A percentile compares a stretch with the other conserved stretches of the same genome.
Evolutionary conservation across 2,329 filamentous ascomycete species (phyloP).

Genomic region (Paraconiothyrium sp.): DNA sequence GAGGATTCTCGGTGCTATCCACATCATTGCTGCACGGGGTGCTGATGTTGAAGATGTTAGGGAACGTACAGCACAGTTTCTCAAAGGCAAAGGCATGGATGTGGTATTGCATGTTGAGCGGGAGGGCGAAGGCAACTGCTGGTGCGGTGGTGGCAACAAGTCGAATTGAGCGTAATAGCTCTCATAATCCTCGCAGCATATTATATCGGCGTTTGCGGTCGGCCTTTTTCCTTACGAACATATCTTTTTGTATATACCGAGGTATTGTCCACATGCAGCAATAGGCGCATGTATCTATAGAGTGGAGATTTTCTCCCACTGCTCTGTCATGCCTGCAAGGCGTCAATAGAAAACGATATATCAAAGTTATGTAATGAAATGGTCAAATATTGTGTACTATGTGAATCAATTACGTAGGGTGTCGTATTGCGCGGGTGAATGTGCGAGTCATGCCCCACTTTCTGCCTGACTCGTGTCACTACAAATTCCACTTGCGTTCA

Average conservation of each 20-base stretch:
- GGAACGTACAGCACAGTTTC: conserved; percentile 76
- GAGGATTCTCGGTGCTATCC: conserved; percentile 82
- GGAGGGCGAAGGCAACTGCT: conserved; percentile 76
- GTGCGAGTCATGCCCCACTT: conserved; percentile 1
- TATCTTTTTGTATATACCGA: not conserved
- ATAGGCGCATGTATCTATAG: not conserved
- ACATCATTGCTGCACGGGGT: conserved; percentile 77
- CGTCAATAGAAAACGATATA: not conserved
- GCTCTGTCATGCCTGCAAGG: not conserved
- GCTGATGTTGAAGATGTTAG: conserved; percentile 85
- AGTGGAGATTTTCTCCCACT: not conserved
- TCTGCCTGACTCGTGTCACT: conserved; percentile 12
- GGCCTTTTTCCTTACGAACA: not conserved
- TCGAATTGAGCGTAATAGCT: conserved; percentile 19
- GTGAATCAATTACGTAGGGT: too few relatives aligned
- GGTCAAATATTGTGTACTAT: too few relatives aligned
- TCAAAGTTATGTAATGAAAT: not conserved
- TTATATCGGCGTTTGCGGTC: not conserved
- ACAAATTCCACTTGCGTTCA: conserved; percentile 14
- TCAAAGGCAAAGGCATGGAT: conserved; percentile 77
- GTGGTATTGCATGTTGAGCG: conserved; percentile 88
- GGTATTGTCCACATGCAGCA: not conserved
- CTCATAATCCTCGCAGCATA: not conserved
- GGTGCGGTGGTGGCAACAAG: conserved; percentile 64
- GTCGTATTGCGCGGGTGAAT: not conserved